These are phyloP conservation scores for Trichaptum fuscoviolaceum DNA, from an alignment of 768 basidiomycete species.

Conservation along the genomic window DNA sequence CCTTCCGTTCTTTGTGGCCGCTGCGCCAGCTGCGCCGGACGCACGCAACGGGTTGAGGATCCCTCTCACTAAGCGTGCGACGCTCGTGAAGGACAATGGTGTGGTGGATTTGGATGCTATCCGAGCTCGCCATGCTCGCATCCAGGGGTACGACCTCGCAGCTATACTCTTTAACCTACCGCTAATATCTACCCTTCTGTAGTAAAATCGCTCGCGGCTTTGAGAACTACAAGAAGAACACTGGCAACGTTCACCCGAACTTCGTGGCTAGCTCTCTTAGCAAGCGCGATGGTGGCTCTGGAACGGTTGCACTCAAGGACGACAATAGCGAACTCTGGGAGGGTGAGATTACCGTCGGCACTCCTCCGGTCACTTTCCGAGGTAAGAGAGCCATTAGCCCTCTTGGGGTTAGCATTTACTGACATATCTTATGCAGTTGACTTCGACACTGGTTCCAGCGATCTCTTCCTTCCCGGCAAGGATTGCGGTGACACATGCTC, in stretches of 20 bases:
- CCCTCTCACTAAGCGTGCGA: conserved; percentile 24
- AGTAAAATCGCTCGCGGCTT: conserved; percentile 42
- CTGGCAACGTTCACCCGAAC: conserved; percentile 34
- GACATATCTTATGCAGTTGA: conserved; percentile 8
- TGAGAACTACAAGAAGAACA: conserved; percentile 39
- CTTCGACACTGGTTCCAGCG: conserved; percentile 8
- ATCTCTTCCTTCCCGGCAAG: conserved; percentile 5
- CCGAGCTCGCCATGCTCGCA: conserved; percentile 18
- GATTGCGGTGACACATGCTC: conserved; percentile 21
- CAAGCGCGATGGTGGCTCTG: conserved; percentile 7
- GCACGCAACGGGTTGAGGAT: conserved; percentile 17
- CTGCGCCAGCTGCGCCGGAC: conserved; percentile 11
- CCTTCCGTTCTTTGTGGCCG: conserved; percentile 11
- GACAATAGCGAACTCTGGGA: conserved; percentile 27
- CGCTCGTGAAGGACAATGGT: conserved; percentile 19
- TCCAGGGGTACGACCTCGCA: conserved; percentile 16
- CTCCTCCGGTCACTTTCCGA: conserved; percentile 27
- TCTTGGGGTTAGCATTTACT: neutral
- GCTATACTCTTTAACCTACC: too few species aligned
- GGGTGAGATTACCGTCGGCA: conserved; percentile 33
- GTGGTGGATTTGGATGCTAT: conserved; percentile 21
- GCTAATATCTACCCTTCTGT: neutral
- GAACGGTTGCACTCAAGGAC: conserved; percentile 19
- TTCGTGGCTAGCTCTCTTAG: conserved; percentile 5
- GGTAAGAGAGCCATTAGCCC: neutral